These are phyloP conservation scores for Bolboschoenoplectus hybrid DNA, from an alignment of 202 grass and related monocot species.

Conservation along the genomic window DNA sequence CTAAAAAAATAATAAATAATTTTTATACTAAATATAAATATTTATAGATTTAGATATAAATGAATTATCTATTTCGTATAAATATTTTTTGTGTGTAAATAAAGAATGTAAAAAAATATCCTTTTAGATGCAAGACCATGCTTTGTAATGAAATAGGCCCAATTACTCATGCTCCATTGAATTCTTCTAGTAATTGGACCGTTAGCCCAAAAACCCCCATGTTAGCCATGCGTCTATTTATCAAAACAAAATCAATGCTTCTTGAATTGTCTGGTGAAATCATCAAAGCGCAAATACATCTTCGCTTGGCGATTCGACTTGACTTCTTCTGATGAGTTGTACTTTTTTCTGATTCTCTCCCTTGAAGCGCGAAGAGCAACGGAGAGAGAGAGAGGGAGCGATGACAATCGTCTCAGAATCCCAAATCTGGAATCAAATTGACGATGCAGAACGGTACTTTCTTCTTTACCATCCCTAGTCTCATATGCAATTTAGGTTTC, in stretches of 20 bases:
- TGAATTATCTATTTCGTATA: too few relatives aligned
- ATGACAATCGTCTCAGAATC: slow-evolving; percentile 26
- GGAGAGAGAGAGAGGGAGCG: slow-evolving; percentile 3
- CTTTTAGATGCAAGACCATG: background rate
- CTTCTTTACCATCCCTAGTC: background rate
- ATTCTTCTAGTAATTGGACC: background rate
- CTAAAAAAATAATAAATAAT: too few relatives aligned
- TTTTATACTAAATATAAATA: too few relatives aligned
- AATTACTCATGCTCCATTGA: background rate
- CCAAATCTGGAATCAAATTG: slow-evolving; percentile 46
- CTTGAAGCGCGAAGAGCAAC: slow-evolving; percentile 2
- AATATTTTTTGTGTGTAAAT: too few relatives aligned
- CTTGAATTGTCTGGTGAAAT: too few relatives aligned
- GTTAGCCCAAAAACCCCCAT: background rate
- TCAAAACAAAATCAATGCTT: too few relatives aligned
- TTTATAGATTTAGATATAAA: too few relatives aligned
- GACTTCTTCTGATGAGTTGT: background rate
- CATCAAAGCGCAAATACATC: too few relatives aligned
- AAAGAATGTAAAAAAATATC: too few relatives aligned
- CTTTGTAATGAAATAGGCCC: background rate
- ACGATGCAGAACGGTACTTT: slow-evolving; percentile 40
- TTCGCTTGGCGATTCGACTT: background rate
- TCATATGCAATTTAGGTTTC: slow-evolving; percentile 19
- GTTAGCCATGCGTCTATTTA: too few relatives aligned
- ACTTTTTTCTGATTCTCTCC: slow-evolving; percentile 1